Base-by-base conservation (phyloP, 495 filamentous ascomycete species). In the Aspergillus nanangensis region DNA sequence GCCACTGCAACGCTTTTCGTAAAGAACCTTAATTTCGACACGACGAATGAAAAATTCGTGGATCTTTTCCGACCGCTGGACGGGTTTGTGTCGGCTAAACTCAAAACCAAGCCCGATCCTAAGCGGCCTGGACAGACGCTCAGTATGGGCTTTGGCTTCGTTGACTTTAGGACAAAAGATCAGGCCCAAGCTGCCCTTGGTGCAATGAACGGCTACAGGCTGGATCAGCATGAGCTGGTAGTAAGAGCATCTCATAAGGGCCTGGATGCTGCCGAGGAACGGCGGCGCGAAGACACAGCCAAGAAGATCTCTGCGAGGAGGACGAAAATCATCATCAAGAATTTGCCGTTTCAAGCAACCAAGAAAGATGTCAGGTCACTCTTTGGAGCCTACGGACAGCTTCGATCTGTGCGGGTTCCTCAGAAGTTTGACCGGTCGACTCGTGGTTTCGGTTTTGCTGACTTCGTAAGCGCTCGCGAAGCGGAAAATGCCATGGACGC, bases 281-380 rank as follows among this genome's bases (percentile, higher is more conserved):
- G 82, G 42, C 81, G 83, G 59, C 83, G 82, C 49, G 83, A 89
- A 46, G 90, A 95, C 54, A 79, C 77, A 15, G 82, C 82, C 45
- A 93, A 89, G 74, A 90, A 87, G 62, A 60, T 78, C 13, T 79
- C 83, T 3, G 78, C 76, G 19, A 79, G 80, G 54, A 76, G 80
- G 41, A 96, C 90, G 24, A 96, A 97, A 74, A 83, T 99, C 56
- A 86, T 97, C 64, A 88, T 98, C 74, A 97, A 97, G 75, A 99
- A 99, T 72, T 68, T 99, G 60, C 93, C 93, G 8, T 99, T 99
- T 71, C 87, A 97, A 67, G 84, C 86, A 8, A 86, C 81, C 33
- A 96, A 95, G 75, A 90, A 93, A 61, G 94, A 99, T 55, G 73
- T 99, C 23, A 79, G 86, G 32, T 72, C 82, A 13, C 74, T 99